phyloP scores from a whole-genome alignment of 352 stramenopile species.

The Globisporangium ultimum region DNA sequence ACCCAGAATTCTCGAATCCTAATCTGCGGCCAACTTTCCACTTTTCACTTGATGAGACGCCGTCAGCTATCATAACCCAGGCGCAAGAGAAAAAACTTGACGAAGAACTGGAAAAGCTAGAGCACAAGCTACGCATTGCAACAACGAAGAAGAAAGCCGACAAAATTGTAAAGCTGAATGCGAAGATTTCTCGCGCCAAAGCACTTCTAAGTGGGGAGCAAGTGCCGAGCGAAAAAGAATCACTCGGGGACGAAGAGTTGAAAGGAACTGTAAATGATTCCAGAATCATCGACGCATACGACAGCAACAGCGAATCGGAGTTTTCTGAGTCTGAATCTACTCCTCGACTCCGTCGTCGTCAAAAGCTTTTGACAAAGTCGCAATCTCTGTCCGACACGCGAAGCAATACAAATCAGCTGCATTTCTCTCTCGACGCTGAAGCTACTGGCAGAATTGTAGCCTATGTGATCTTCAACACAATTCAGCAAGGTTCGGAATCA shows the following conservation, averaged over 20 bases:
- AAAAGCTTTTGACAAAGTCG: constrained; percentile 12
- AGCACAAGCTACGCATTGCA: constrained; percentile 87
- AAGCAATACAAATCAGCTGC: constrained; percentile 55
- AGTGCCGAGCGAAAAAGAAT: constrained; percentile 57
- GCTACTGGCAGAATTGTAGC: constrained; percentile 78
- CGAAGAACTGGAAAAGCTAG: constrained; percentile 87
- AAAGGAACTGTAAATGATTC: constrained; percentile 25
- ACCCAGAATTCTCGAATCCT: constrained; percentile 61
- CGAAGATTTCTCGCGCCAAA: constrained; percentile 78
- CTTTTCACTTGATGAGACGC: constrained; percentile 80
- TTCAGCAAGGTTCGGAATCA: constrained; percentile 28
- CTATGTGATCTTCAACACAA: constrained; percentile 67
- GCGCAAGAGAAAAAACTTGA: constrained; percentile 89
- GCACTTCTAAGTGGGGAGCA: constrained; percentile 77
- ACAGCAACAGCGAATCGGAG: constrained; percentile 88
- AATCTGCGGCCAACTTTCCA: constrained; percentile 75
- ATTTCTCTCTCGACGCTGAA: constrained; percentile 82
- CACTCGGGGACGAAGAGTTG: constrained; percentile 30
- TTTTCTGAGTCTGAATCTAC: constrained; percentile 68
- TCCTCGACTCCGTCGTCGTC: constrained; percentile 23
- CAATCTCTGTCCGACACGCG: constrained; percentile 18
- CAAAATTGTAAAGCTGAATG: constrained; percentile 84
- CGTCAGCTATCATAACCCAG: constrained; percentile 83
- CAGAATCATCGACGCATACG: constrained; percentile 53
- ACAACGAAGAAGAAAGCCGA: constrained; percentile 89